These are phyloP conservation scores for Boechera stricta DNA, from an alignment of 345 rosid species.

Conservation along the genomic window DNA sequence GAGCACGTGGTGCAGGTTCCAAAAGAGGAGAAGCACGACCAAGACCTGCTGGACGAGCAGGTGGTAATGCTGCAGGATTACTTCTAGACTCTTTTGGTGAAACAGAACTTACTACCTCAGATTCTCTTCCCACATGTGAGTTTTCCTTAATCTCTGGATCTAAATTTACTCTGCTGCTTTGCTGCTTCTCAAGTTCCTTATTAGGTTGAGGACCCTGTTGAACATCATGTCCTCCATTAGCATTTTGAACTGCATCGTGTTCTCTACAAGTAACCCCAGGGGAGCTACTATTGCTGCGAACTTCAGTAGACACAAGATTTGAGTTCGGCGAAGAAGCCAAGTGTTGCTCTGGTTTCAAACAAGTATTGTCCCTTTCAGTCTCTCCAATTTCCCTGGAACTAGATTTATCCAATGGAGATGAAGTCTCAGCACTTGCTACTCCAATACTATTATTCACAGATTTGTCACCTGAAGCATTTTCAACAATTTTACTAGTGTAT, in stretches of 20 bases:
- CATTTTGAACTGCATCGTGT: conserved; percentile 9
- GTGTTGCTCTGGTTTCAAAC: conserved; percentile 35
- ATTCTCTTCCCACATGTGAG: conserved; percentile 42
- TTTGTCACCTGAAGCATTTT: conserved; percentile 19
- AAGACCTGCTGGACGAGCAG: conserved; percentile 92
- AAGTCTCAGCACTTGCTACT: conserved; percentile 16
- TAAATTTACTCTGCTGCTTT: conserved; percentile 37
- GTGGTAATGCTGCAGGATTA: conserved; percentile 41
- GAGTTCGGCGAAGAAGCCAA: conserved; percentile 38
- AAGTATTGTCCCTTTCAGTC: conserved; percentile 30
- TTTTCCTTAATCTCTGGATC: conserved; percentile 43
- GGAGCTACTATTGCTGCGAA: conserved; percentile 35
- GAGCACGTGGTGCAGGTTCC: conserved; percentile 77
- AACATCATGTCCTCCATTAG: conserved; percentile 31
- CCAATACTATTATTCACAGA: conserved; percentile 5
- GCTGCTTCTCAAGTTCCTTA: conserved; percentile 36
- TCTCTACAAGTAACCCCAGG: conserved; percentile 28
- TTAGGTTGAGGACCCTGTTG: conserved; percentile 27
- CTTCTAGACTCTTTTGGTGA: conserved; percentile 54
- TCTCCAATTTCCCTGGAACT: conserved; percentile 44
- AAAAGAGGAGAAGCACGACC: conserved; percentile 83
- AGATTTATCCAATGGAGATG: conserved; percentile 36
- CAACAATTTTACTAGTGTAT: conserved; percentile 14
- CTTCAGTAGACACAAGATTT: conserved; percentile 43
- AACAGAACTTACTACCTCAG: conserved; percentile 40